A percentile compares a stretch with the other conserved stretches of the same genome.
phyloP scores from a whole-genome alignment of 1,139 yeast genomes.

The Scheffersomyces titani region DNA sequence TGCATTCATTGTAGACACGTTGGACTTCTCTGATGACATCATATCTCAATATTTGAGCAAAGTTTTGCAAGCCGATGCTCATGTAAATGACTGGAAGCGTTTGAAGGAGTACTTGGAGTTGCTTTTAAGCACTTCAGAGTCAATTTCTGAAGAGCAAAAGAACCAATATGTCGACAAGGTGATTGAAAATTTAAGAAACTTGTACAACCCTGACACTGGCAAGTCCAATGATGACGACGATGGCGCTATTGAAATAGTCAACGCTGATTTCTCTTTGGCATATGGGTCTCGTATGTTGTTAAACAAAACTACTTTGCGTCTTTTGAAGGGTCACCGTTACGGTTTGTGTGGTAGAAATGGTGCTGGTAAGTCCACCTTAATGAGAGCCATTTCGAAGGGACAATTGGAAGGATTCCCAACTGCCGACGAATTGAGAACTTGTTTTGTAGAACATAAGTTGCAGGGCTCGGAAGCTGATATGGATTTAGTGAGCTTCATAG shows the following conservation, averaged over 20 bases:
- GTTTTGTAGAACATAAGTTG: conserved; percentile 95
- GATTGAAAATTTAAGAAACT: conserved; percentile 56
- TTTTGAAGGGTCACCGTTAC: conserved; percentile 92
- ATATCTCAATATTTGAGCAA: conserved; percentile 53
- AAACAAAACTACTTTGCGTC: conserved; percentile 85
- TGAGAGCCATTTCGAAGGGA: conserved; percentile 97
- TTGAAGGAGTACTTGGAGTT: conserved; percentile 56
- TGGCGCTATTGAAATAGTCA: conserved; percentile 75
- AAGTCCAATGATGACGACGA: conserved; percentile 49
- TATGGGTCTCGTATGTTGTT: conserved; percentile 97
- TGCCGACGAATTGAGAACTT: conserved; percentile 81
- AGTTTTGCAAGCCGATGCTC: conserved; percentile 70
- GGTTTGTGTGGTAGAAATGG: conserved; percentile 99
- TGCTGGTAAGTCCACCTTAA: conserved; percentile 96
- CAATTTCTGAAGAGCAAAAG: conserved; percentile 36
- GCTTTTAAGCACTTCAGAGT: conserved; percentile 35
- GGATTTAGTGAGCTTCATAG: conserved; percentile 86
- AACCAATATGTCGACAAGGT: conserved; percentile 47
- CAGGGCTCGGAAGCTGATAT: conserved; percentile 95
- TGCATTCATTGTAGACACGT: conserved; percentile 19
- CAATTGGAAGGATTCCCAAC: conserved; percentile 98
- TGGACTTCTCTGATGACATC: conserved; percentile 31
- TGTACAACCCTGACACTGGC: conserved; percentile 67
- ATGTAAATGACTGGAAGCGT: conserved; percentile 89
- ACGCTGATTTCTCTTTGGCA: conserved; percentile 92